These are phyloP conservation scores for Paratinospora sagittata DNA, from an alignment of 164 flowering plant genomes.

Conservation along the genomic window DNA sequence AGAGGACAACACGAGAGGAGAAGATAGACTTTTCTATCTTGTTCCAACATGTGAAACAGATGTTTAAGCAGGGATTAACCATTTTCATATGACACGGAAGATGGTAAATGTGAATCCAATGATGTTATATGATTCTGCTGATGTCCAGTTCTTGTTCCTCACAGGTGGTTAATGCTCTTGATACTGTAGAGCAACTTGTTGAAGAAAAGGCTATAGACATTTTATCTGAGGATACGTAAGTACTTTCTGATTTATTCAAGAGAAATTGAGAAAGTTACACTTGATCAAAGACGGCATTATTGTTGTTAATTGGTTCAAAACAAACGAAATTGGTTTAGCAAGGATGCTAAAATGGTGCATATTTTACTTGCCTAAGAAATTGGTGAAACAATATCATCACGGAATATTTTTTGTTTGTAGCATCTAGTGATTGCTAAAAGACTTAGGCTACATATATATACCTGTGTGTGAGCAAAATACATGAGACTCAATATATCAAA, in stretches of 20 bases:
- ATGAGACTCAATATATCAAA: too few species aligned
- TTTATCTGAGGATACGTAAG: conserved; percentile 46
- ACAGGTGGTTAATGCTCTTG: conserved; percentile 55
- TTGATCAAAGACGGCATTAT: neutral
- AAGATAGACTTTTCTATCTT: neutral
- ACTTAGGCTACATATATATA: too few species aligned
- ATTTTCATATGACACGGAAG: neutral
- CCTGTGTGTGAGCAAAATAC: too few species aligned
- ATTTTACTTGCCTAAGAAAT: too few species aligned
- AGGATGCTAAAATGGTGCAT: too few species aligned
- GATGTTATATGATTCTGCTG: neutral
- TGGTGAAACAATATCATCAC: too few species aligned
- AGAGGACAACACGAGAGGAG: neutral
- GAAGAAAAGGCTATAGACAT: conserved; percentile 54
- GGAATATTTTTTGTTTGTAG: too few species aligned
- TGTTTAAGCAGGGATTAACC: neutral
- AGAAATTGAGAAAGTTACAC: neutral
- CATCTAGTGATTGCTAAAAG: too few species aligned
- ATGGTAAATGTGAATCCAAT: neutral
- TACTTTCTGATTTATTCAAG: conserved; percentile 12
- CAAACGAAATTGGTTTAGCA: too few species aligned
- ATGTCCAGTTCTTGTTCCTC: neutral
- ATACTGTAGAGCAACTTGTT: conserved; percentile 56
- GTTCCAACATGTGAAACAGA: neutral
- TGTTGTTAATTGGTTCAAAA: neutral